A percentile compares a stretch with the other conserved stretches of the same genome.
Conservation (phyloP, 495 filamentous ascomycete species). For the Alectoria sarmentosa region DNA sequence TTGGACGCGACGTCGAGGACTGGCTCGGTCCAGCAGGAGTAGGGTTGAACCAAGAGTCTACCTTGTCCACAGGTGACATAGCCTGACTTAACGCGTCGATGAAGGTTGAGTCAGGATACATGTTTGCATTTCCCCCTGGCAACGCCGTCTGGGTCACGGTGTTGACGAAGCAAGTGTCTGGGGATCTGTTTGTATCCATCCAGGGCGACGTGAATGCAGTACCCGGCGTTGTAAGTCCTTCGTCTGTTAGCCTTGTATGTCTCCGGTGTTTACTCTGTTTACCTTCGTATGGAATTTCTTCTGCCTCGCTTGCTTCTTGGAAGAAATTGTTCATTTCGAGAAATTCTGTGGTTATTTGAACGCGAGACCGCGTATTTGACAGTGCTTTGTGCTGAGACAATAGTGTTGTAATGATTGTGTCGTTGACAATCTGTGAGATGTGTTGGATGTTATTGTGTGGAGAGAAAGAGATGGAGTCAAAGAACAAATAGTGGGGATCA, state of each 20-base stretch:
- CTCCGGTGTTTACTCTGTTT: neutral
- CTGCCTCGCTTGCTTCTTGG: neutral
- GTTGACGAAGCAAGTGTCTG: neutral
- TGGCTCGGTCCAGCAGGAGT: neutral
- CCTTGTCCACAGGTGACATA: neutral
- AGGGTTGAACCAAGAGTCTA: neutral
- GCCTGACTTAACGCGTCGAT: neutral
- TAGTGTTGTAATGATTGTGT: neutral
- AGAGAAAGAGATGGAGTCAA: neutral
- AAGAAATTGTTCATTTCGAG: neutral
- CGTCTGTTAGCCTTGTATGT: neutral
- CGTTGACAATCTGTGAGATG: neutral
- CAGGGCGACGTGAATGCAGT: constrained; percentile 4
- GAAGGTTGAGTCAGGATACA: neutral
- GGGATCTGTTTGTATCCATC: neutral
- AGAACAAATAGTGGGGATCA: neutral
- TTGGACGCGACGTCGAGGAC: neutral
- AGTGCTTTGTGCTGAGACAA: neutral
- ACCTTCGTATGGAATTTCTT: neutral
- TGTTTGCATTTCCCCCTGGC: neutral
- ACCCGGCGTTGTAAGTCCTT: neutral
- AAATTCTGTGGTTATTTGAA: neutral
- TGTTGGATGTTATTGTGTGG: neutral
- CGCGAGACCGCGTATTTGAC: neutral
- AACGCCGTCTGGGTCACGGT: neutral